Evolutionary conservation across 495 filamentous ascomycete species (phyloP).

Genomic region (Penicillium canariense): DNA sequence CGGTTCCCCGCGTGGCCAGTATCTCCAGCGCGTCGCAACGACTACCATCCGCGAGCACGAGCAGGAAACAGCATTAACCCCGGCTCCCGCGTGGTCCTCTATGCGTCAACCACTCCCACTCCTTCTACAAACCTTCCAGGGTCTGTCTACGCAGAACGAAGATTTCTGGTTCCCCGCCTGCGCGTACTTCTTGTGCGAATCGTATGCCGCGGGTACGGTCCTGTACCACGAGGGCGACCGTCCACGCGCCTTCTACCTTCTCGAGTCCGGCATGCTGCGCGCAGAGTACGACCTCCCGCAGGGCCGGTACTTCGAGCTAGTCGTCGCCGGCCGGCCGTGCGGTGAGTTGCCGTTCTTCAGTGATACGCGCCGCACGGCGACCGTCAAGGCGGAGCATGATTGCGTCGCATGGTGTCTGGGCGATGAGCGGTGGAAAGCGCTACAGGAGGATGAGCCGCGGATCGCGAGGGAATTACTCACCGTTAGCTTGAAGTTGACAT

Average conservation of each 20-base stretch:
- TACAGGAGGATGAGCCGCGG: slow-evolving; percentile 68
- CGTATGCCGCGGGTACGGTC: slow-evolving; percentile 64
- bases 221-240: slow-evolving; percentile 72
- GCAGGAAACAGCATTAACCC: slow-evolving; percentile 44
- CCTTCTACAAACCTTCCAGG: slow-evolving; percentile 88
- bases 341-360: slow-evolving; percentile 96
- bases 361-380: slow-evolving; percentile 81
- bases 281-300: slow-evolving; percentile 89
- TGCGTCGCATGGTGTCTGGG: slow-evolving; percentile 81
- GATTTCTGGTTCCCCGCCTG: slow-evolving; percentile 89
- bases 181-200: slow-evolving; percentile 66
- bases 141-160: slow-evolving; percentile 71
- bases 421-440: slow-evolving; percentile 60
- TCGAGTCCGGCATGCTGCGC: slow-evolving; percentile 84
- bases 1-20: slow-evolving; percentile 74
- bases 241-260: slow-evolving; percentile 81
- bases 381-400: slow-evolving; percentile 76
- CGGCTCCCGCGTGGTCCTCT: slow-evolving; percentile 63
- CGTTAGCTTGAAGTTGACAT: slow-evolving; percentile 81
- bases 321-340: slow-evolving; percentile 91
- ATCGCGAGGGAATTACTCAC: slow-evolving; percentile 81
- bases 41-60: slow-evolving; percentile 67
- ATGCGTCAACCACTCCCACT: slow-evolving; percentile 88
- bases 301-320: slow-evolving; percentile 83
- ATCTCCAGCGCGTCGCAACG: slow-evolving; percentile 75